A percentile compares a stretch with the other conserved stretches of the same genome.
These are phyloP conservation scores for Dryas octopetala DNA, from an alignment of 306 rosid genomes.

Conservation along the genomic window DNA sequence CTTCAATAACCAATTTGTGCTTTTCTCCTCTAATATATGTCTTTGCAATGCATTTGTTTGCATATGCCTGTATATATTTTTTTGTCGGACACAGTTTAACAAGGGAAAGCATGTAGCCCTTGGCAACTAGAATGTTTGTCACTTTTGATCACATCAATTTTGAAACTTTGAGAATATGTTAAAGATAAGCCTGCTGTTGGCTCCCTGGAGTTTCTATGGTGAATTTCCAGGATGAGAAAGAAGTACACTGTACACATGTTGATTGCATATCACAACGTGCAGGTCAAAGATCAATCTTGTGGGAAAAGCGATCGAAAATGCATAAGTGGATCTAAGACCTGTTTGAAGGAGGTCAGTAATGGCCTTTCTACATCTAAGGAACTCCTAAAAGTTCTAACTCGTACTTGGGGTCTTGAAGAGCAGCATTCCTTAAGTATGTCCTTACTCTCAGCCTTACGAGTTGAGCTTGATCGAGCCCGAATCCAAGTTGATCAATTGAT, in stretches of 20 bases:
- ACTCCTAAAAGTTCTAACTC: conserved; percentile 67
- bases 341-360: conserved; percentile 71
- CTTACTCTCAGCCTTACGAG: conserved; percentile 56
- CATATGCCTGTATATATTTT: neutral
- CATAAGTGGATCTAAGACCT: conserved; percentile 39
- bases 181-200: neutral
- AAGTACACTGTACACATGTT: neutral
- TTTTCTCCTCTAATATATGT: neutral
- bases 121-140: neutral
- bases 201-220: neutral
- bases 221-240: neutral
- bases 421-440: conserved; percentile 50
- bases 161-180: neutral
- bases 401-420: conserved; percentile 53
- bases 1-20: neutral
- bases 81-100: too few species aligned
- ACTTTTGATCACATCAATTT: neutral
- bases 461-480: conserved; percentile 68
- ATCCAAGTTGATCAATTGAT: conserved; percentile 55
- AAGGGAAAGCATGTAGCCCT: neutral
- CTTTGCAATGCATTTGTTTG: neutral
- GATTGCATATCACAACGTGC: conserved; percentile 28
- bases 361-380: conserved; percentile 74
- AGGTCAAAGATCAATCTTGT: conserved; percentile 39
- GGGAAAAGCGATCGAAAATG: conserved; percentile 39